Conservation (phyloP, 2,329 filamentous ascomycete genomes). For the Pseudogymnoascus sp. region DNA sequence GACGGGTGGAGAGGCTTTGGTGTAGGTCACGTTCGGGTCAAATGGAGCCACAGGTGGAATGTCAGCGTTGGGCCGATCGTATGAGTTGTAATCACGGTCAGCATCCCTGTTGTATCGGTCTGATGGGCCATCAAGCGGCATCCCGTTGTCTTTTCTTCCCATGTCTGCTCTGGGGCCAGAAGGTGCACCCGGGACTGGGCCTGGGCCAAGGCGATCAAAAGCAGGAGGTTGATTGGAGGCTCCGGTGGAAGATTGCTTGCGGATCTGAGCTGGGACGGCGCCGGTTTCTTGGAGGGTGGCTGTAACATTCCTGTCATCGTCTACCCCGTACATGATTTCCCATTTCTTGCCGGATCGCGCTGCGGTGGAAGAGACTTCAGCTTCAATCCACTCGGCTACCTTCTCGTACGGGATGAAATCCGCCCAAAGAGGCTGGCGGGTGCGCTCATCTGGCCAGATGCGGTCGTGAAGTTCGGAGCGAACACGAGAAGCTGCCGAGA, state of each 20-base stretch:
- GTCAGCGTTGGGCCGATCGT: not conserved
- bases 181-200: constrained; percentile 21
- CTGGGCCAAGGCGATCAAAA: not conserved
- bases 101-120: not conserved
- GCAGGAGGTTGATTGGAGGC: not conserved
- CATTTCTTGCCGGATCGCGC: constrained; percentile 44
- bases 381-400: constrained; percentile 64
- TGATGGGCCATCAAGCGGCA: not conserved
- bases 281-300: constrained; percentile 48
- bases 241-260: not conserved
- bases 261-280: constrained; percentile 12
- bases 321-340: constrained; percentile 64
- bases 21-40: constrained; percentile 19
- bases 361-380: constrained; percentile 47
- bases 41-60: not conserved
- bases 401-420: constrained; percentile 80
- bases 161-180: constrained; percentile 26
- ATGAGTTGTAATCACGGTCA: not conserved
- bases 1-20: constrained; percentile 37
- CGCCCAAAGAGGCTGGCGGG: constrained; percentile 74
- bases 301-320: constrained; percentile 45
- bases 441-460: constrained; percentile 81
- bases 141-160: not conserved
- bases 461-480: constrained; percentile 67
- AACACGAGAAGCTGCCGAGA: constrained; percentile 66